Evolutionary conservation across 2,329 filamentous ascomycete species (phyloP), one percentile per base, ranked within the genome.

Genomic region (Aspergillus texensis): DNA sequence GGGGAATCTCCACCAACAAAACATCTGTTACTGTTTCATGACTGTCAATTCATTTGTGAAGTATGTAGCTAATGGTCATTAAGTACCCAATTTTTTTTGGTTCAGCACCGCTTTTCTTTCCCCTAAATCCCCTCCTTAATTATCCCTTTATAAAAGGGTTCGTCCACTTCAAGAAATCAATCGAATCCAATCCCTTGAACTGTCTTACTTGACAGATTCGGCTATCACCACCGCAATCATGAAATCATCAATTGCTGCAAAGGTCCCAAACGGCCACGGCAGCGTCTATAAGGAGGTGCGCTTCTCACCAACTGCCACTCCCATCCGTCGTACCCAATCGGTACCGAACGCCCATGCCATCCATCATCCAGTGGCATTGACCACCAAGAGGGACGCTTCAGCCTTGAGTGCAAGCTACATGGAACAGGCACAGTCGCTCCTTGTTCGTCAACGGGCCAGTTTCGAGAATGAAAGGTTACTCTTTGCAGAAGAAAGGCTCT

Each of bases 401-500:
- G 65, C 75, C 50, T 70, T 79, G 61, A 72, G 72, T 30, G 72
- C 73, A 16, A 70, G 68, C 16, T 81, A 80, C 65, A 72, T 81
- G 52, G 78, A 81, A 39, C 77, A 82, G 62, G 79, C 78, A 36
- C 75, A 74, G 57, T 72, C 74, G 16, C 69, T 81, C 19, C 71
- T 81, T 11, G 73, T 80, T 58, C 77, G 69, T 24, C 79, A 80
- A 60, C 73, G 77, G 30, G 63, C 66, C 16, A 73, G 71, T 53
- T 80, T 81, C 45, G 78, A 81, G 62, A 71, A 70, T 11, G 78
- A 82, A 59, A 73, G 80, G 63, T 67, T 70, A 34, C 68, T 79
- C 6, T 82, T 82, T 62, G 74, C 76, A 3, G 74, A 80, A 46
- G 81, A 83, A 64, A 72, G 81, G 57, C 77, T 69, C 61, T 64